phyloP scores from a whole-genome alignment of 345 rosid genomes.

The Syzygium aqueum region DNA sequence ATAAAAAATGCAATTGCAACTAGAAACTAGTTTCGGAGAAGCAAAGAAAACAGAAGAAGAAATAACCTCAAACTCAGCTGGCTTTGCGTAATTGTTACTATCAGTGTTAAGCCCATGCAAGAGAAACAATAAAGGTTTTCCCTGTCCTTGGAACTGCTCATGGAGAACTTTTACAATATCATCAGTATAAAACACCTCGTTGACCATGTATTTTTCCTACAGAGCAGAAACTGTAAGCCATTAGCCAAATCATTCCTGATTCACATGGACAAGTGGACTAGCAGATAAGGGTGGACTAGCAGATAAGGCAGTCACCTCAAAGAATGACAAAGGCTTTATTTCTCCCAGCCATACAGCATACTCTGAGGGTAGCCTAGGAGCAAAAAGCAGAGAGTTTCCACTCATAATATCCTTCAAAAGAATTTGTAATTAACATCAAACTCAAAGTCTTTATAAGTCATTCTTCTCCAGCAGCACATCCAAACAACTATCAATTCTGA shows the following conservation, averaged over 20 bases:
- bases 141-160: slow-evolving; percentile 42
- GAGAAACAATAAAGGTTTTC: slow-evolving; percentile 60
- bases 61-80: slow-evolving; percentile 75
- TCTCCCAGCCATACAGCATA: slow-evolving; percentile 94
- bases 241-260: neutral
- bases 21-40: neutral
- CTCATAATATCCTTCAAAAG: slow-evolving; percentile 60
- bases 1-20: neutral
- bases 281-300: neutral
- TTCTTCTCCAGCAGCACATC: neutral
- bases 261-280: neutral
- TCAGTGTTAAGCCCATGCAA: slow-evolving; percentile 87
- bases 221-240: slow-evolving; percentile 6
- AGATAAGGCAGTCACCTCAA: slow-evolving; percentile 36
- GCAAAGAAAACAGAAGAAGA: slow-evolving; percentile 3
- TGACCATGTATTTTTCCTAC: slow-evolving; percentile 75
- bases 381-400: slow-evolving; percentile 74
- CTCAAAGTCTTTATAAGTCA: neutral
- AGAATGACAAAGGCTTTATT: slow-evolving; percentile 54
- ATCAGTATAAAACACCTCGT: slow-evolving; percentile 54
- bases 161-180: slow-evolving; percentile 50
- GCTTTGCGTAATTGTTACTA: slow-evolving; percentile 70
- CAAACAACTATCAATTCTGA: neutral
- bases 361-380: slow-evolving; percentile 71
- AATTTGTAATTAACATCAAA: neutral